Evolutionary conservation across 345 rosid genomes (phyloP).

Genomic region (Atalantia buxifolia): DNA sequence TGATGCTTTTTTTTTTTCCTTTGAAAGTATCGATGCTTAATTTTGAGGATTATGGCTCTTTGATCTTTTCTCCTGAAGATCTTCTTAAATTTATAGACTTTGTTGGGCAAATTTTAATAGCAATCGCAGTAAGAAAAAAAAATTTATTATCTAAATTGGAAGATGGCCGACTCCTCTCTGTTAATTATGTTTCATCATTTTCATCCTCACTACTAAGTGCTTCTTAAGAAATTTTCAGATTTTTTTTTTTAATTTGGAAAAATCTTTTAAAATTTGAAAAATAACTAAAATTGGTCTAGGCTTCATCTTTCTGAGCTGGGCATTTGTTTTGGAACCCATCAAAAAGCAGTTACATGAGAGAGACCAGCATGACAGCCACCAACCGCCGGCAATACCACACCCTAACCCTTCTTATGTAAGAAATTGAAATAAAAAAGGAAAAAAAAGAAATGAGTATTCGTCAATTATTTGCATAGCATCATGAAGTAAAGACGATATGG

Average conservation of each 20-base stretch:
- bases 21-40: conserved; percentile 24
- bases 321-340: background rate
- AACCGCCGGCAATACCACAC: too few species aligned
- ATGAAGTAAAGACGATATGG: too few species aligned
- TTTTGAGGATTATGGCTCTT: conserved; percentile 26
- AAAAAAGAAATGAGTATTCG: too few species aligned
- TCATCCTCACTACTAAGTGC: background rate
- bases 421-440: too few species aligned
- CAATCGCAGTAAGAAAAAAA: conserved; percentile 7
- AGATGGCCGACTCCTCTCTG: background rate
- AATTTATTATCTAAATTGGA: conserved; percentile 8
- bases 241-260: background rate
- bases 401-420: too few species aligned
- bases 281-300: background rate
- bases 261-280: background rate
- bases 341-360: background rate
- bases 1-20: too few species aligned
- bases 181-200: background rate
- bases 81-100: conserved; percentile 50
- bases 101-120: conserved; percentile 19
- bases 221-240: background rate
- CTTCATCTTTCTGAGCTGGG: background rate
- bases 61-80: background rate
- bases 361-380: background rate
- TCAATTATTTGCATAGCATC: too few species aligned